Percentiles rank a stretch among this genome's conserved stretches.
Evolutionary conservation across 2,329 filamentous ascomycete genomes (phyloP).

Genomic region (Fusarium palustre): DNA sequence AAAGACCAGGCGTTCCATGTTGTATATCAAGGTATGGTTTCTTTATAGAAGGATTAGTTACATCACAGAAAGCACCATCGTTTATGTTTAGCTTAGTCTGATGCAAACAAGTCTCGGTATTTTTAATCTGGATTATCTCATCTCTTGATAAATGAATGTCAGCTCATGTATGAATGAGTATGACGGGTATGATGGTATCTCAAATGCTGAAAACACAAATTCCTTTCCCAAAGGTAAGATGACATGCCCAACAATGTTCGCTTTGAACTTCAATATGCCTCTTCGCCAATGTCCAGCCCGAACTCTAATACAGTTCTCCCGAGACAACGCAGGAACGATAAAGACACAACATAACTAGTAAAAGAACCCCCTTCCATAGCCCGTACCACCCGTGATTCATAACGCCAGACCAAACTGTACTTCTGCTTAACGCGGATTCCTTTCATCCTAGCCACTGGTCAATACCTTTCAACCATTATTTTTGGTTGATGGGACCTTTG

Average conservation of each 20-base stretch:
- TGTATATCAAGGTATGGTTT: conserved; percentile 28
- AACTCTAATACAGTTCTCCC: not conserved
- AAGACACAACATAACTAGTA: not conserved
- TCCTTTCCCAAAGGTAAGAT: conserved; percentile 23
- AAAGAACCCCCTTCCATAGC: not conserved
- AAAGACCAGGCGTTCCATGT: conserved; percentile 42
- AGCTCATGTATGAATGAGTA: conserved; percentile 20
- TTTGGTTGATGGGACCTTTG: conserved; percentile 19
- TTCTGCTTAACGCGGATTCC: not conserved
- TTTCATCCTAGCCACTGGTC: not conserved
- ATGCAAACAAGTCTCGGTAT: not conserved
- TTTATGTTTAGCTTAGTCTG: conserved; percentile 9
- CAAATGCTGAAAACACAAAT: conserved; percentile 37
- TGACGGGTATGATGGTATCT: conserved; percentile 43
- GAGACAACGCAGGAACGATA: not conserved
- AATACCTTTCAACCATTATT: conserved; percentile 18
- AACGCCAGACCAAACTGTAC: not conserved
- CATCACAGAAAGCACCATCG: conserved; percentile 18
- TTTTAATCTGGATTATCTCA: conserved; percentile 8
- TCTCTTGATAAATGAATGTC: conserved; percentile 29
- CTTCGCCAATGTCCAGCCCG: conserved; percentile 21
- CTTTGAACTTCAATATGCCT: conserved; percentile 25
- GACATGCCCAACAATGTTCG: conserved; percentile 21
- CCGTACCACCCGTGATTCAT: not conserved
- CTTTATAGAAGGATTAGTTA: conserved; percentile 26